These are phyloP conservation scores for Umbelopsis isabellina DNA, from an alignment of 192 early-diverging fungal species.

Conservation along the genomic window DNA sequence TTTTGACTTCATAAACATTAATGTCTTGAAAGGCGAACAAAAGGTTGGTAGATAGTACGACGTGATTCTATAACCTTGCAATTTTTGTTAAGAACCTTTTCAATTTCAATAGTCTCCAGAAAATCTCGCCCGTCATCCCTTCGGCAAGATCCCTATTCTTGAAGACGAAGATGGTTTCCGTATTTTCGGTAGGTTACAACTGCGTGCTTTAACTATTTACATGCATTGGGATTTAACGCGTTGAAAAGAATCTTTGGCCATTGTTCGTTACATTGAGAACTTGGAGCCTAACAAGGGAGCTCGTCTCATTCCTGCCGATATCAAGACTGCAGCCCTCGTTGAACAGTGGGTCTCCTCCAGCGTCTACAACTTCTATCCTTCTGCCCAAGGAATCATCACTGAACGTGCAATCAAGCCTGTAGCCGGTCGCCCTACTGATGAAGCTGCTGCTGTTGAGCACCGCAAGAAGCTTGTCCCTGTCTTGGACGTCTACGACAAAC, in stretches of 20 bases:
- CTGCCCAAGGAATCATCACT: slow-evolving; percentile 4
- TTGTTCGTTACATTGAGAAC: slow-evolving; percentile 5
- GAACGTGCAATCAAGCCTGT: slow-evolving; percentile 19
- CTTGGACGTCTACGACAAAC: slow-evolving; percentile 15
- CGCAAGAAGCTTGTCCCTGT: slow-evolving; percentile 5
- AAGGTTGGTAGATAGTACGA: background rate
- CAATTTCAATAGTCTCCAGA: background rate
- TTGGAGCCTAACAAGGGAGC: slow-evolving; percentile 1
- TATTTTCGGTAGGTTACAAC: slow-evolving; percentile 1
- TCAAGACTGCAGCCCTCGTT: background rate
- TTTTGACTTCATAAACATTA: background rate
- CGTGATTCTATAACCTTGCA: background rate
- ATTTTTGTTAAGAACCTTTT: background rate
- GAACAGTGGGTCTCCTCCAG: slow-evolving; percentile 8
- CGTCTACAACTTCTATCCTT: background rate
- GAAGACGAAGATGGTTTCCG: background rate
- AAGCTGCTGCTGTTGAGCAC: slow-evolving; percentile 7
- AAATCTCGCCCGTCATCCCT: background rate
- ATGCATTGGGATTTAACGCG: background rate
- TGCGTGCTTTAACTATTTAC: background rate
- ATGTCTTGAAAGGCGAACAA: background rate
- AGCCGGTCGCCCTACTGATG: slow-evolving; percentile 9
- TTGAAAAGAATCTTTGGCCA: background rate
- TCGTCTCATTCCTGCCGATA: background rate
- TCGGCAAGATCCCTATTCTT: background rate